phyloP scores from a whole-genome alignment of 139 green algal genomes.

The Eudorina sp. region DNA sequence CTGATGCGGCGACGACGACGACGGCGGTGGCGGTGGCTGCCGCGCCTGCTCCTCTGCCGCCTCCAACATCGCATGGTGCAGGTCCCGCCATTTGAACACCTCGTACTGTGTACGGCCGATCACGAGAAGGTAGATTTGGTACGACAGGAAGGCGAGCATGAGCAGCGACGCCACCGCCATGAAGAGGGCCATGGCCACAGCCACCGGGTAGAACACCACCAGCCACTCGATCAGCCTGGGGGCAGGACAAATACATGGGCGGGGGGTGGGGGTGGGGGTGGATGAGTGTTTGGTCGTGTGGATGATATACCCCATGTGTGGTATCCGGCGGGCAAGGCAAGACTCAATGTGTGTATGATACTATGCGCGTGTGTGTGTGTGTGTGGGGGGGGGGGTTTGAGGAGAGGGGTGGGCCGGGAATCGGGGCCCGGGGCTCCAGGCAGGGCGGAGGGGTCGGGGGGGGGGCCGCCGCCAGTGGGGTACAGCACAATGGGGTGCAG shows the following conservation, averaged over 20 bases:
- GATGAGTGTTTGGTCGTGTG: neutral
- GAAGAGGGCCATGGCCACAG: slow-evolving; percentile 56
- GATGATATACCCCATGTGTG: too few relatives aligned
- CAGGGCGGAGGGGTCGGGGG: too few relatives aligned
- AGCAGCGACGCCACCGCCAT: slow-evolving; percentile 53
- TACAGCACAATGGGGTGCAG: too few relatives aligned
- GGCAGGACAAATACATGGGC: too few relatives aligned
- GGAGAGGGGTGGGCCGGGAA: neutral
- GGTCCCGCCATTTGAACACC: slow-evolving; percentile 50
- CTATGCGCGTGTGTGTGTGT: too few relatives aligned
- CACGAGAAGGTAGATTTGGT: slow-evolving; percentile 62
- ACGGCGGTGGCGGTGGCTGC: too few relatives aligned
- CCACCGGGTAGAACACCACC: slow-evolving; percentile 54
- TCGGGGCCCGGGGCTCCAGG: too few relatives aligned
- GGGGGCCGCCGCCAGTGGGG: too few relatives aligned
- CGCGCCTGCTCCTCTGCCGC: neutral
- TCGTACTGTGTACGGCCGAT: slow-evolving; percentile 68
- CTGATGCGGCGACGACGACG: too few relatives aligned
- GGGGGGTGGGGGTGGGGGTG: neutral
- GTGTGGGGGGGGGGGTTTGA: too few relatives aligned
- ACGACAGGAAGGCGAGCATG: slow-evolving; percentile 62
- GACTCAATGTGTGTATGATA: too few relatives aligned
- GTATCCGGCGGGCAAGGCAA: too few relatives aligned
- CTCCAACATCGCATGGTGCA: slow-evolving; percentile 32
- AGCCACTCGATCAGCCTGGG: slow-evolving; percentile 63